These are phyloP conservation scores for Candida awuae DNA, from an alignment of 805 yeast species.

Conservation along the genomic window DNA sequence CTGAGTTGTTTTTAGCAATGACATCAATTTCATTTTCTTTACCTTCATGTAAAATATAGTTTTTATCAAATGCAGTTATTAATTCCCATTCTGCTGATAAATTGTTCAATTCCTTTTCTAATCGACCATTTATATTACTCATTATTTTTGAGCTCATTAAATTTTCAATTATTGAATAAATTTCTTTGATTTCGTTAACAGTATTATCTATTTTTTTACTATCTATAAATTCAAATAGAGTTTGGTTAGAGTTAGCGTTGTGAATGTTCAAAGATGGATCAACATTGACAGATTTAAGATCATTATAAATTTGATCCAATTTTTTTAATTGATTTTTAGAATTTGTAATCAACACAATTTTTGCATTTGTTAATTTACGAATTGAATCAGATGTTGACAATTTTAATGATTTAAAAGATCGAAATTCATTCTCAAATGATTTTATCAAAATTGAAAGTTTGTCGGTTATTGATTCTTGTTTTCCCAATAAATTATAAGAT, in stretches of 20 bases:
- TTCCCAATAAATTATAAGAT: constrained; percentile 31
- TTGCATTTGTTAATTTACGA: constrained; percentile 19
- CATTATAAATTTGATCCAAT: constrained; percentile 27
- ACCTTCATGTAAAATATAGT: constrained; percentile 10
- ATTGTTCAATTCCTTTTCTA: constrained; percentile 22
- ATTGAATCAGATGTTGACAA: constrained; percentile 25
- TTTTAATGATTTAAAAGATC: constrained; percentile 30
- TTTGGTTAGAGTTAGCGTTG: constrained; percentile 3
- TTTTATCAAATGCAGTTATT: constrained; percentile 16
- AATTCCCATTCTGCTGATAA: constrained; percentile 17
- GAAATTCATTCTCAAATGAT: constrained; percentile 41
- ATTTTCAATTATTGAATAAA: constrained; percentile 25
- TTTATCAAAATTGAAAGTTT: constrained; percentile 37
- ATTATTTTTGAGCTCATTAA: constrained; percentile 21
- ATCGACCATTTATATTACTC: constrained; percentile 22
- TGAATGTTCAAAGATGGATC: constrained; percentile 26
- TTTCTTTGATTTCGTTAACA: constrained; percentile 25
- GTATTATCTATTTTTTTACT: constrained; percentile 31
- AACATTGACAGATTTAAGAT: constrained; percentile 31
- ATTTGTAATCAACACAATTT: constrained; percentile 16
- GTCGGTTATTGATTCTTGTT: constrained; percentile 35
- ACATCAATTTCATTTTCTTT: constrained; percentile 19
- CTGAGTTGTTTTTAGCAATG: constrained; percentile 33
- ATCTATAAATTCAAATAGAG: constrained; percentile 43
- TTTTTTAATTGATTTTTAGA: constrained; percentile 26